These are phyloP conservation scores for Nicotiana undulata DNA, from an alignment of 257 asterid species.

Conservation along the genomic window DNA sequence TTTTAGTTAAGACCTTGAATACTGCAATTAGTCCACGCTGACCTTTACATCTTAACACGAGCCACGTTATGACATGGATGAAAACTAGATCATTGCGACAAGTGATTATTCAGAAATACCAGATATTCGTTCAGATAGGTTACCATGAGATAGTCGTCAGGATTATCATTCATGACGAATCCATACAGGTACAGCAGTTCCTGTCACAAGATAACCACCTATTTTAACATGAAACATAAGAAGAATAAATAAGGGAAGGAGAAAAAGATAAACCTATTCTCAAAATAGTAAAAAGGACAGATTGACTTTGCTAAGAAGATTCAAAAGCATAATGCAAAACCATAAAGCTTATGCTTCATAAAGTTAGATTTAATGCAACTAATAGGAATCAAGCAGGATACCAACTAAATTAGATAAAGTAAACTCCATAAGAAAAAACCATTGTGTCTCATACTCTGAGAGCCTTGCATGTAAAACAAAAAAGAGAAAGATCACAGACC, in stretches of 20 bases:
- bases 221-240: slow-evolving; percentile 9
- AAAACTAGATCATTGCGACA: background rate
- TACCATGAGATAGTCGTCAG: slow-evolving; percentile 95
- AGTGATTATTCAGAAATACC: background rate
- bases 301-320: background rate
- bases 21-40: background rate
- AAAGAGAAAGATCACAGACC: background rate
- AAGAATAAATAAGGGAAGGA: background rate
- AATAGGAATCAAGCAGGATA: background rate
- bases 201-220: slow-evolving; percentile 35
- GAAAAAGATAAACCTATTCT: background rate
- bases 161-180: slow-evolving; percentile 67
- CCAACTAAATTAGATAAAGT: background rate
- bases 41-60: background rate
- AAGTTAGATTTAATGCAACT: background rate
- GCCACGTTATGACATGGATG: background rate
- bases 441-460: background rate
- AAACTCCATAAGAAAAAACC: background rate
- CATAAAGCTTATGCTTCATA: background rate
- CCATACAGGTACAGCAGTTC: slow-evolving; percentile 93
- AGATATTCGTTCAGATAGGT: background rate
- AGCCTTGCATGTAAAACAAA: background rate
- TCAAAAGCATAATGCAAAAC: background rate
- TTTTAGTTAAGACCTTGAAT: background rate
- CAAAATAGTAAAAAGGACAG: background rate